These are phyloP conservation scores for Yarrowia yakushimensis DNA, from an alignment of 805 yeast genomes.

Conservation along the genomic window DNA sequence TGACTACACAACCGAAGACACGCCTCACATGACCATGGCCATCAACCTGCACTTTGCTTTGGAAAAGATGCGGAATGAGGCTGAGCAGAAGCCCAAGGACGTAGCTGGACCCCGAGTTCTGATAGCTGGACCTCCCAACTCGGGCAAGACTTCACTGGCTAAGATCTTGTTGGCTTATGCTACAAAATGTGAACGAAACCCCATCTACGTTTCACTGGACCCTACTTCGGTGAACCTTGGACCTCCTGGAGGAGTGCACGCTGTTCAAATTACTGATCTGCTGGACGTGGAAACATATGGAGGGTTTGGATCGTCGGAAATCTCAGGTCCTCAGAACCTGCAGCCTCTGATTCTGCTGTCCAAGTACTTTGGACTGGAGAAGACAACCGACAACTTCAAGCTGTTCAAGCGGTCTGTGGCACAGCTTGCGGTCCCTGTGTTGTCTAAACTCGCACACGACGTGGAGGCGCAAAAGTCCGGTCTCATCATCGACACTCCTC, in stretches of 20 bases:
- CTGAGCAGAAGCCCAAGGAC: constrained; percentile 22
- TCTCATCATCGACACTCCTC: constrained; percentile 70
- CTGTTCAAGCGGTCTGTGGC: constrained; percentile 51
- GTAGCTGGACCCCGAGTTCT: constrained; percentile 52
- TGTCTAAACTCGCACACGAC: constrained; percentile 51
- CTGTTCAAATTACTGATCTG: constrained; percentile 76
- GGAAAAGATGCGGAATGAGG: constrained; percentile 48
- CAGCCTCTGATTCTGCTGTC: constrained; percentile 91
- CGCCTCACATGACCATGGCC: constrained; percentile 55
- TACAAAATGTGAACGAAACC: constrained; percentile 61
- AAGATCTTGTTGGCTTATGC: constrained; percentile 75
- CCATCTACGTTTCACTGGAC: constrained; percentile 74
- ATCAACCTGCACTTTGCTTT: constrained; percentile 72
- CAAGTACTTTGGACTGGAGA: constrained; percentile 70
- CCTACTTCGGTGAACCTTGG: constrained; percentile 68
- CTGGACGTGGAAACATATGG: constrained; percentile 67
- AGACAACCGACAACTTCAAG: constrained; percentile 52
- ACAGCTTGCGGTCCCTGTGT: constrained; percentile 49
- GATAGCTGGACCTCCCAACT: constrained; percentile 64
- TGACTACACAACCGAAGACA: constrained; percentile 69
- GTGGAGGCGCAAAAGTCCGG: constrained; percentile 48
- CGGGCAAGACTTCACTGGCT: constrained; percentile 77
- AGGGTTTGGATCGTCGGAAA: constrained; percentile 74
- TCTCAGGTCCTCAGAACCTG: constrained; percentile 45
- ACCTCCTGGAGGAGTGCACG: constrained; percentile 80